A percentile compares a stretch with the other conserved stretches of the same genome.
phyloP scores from a whole-genome alignment of 75 land plant genomes.

The Ceratopteris richardii region DNA sequence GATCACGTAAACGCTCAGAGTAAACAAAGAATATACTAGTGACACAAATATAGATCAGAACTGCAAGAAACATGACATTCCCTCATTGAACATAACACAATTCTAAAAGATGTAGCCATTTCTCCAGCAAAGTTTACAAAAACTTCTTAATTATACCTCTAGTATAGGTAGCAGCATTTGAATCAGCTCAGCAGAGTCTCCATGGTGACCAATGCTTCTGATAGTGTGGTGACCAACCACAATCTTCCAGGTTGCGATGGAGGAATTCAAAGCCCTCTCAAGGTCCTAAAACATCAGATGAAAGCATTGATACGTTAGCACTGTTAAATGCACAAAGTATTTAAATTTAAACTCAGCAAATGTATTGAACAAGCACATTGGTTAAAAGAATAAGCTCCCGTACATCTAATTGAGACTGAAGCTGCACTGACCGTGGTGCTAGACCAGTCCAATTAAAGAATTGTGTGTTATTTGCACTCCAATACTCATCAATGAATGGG shows the following conservation, averaged over 20 bases:
- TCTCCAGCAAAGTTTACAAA: no score
- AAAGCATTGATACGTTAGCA: no score
- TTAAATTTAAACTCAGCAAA: no score
- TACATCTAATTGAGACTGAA: slow-evolving; percentile 19
- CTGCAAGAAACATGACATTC: no score
- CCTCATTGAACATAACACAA: no score
- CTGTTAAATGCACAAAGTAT: no score
- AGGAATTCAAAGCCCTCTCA: background rate
- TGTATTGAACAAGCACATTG: no score
- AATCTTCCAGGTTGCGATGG: slow-evolving; percentile 14
- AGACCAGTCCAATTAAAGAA: slow-evolving; percentile 24
- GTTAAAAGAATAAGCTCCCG: background rate
- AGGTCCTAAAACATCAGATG: slow-evolving; percentile 6
- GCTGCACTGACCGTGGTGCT: slow-evolving; percentile 12
- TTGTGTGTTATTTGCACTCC: slow-evolving; percentile 1
- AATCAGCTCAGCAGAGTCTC: slow-evolving; percentile 7
- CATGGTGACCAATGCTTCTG: slow-evolving; percentile 12
- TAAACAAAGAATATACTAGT: no score
- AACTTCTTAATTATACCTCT: slow-evolving; percentile 7
- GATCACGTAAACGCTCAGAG: no score
- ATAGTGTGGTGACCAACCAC: slow-evolving; percentile 19
- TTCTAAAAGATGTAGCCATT: no score
- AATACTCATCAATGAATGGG: slow-evolving; percentile 41
- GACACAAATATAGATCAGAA: no score
- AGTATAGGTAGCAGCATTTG: slow-evolving; percentile 8